A percentile compares a stretch with the other conserved stretches of the same genome.
Conservation (phyloP, 2,329 filamentous ascomycete genomes). For the Metarhizium guizhouense region DNA sequence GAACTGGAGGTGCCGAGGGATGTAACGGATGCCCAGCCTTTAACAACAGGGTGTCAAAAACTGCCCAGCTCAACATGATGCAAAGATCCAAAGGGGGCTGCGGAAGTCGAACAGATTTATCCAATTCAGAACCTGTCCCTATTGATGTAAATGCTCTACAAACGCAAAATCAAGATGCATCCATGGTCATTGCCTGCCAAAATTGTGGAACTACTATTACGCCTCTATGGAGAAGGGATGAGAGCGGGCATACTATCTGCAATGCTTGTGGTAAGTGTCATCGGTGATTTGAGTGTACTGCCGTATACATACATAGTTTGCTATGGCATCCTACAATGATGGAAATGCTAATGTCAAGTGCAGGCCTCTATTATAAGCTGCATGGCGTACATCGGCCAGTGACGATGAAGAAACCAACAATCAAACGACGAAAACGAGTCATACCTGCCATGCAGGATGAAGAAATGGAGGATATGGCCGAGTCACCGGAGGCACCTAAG, state of each 20-base stretch:
- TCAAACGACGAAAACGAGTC: constrained; percentile 90
- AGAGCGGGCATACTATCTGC: constrained; percentile 92
- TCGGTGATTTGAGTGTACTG: neutral
- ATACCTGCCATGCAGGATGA: constrained; percentile 63
- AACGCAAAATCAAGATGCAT: constrained; percentile 20
- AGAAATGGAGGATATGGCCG: constrained; percentile 39
- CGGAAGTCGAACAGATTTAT: constrained; percentile 15
- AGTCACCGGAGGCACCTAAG: constrained; percentile 30
- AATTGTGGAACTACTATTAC: constrained; percentile 97
- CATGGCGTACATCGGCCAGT: constrained; percentile 89
- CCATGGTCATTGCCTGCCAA: constrained; percentile 75
- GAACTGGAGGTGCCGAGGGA: constrained; percentile 87
- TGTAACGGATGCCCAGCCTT: constrained; percentile 95
- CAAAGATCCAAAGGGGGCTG: constrained; percentile 32
- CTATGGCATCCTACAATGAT: neutral
- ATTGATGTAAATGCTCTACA: constrained; percentile 26
- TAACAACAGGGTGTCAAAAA: constrained; percentile 93
- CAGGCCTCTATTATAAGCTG: constrained; percentile 91
- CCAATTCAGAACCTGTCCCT: constrained; percentile 19
- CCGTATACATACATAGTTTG: neutral
- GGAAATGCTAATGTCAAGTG: neutral
- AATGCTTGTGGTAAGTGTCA: constrained; percentile 81
- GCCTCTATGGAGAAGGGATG: constrained; percentile 89
- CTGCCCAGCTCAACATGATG: constrained; percentile 58
- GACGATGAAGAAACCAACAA: constrained; percentile 98